Evolutionary conservation across 2,329 filamentous ascomycete genomes (phyloP).

Genomic region (Nigrospora oryzae): DNA sequence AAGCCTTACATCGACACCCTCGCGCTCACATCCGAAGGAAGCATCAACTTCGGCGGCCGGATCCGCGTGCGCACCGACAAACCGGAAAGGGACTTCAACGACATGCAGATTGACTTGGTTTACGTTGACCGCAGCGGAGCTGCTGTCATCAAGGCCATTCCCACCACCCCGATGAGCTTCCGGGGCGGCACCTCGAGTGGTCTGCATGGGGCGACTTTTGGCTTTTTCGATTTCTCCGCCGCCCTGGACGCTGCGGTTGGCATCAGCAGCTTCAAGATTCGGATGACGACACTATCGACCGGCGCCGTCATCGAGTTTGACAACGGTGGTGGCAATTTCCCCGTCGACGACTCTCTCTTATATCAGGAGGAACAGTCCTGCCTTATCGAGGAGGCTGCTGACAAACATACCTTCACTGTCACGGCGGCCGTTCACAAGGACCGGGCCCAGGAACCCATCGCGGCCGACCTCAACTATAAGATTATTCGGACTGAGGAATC

Average conservation of each 20-base stretch:
- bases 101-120: conserved; percentile 12
- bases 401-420: conserved; percentile 1
- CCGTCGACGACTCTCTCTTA: conserved; percentile 16
- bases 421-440: conserved; percentile 3
- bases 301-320: conserved; percentile 12
- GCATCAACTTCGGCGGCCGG: conserved; percentile 14
- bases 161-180: conserved; percentile 2
- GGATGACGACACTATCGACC: conserved; percentile 13
- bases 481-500: too few relatives aligned
- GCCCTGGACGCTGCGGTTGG: conserved; percentile 13
- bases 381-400: conserved; percentile 5
- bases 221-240: conserved; percentile 20
- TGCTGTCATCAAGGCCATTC: conserved; percentile 4
- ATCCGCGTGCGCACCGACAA: conserved; percentile 13
- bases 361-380: conserved; percentile 18
- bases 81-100: conserved; percentile 6
- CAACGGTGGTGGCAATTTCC: conserved; percentile 19
- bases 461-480: not conserved
- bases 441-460: not conserved
- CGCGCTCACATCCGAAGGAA: conserved; percentile 15
- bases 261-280: conserved; percentile 22
- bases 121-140: conserved; percentile 9
- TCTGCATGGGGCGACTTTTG: conserved; percentile 15
- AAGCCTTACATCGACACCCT: conserved; percentile 21
- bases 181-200: conserved; percentile 14